Evolutionary conservation across 2,329 filamentous ascomycete genomes (phyloP).

Genomic region (Cladosporium sp.): DNA sequence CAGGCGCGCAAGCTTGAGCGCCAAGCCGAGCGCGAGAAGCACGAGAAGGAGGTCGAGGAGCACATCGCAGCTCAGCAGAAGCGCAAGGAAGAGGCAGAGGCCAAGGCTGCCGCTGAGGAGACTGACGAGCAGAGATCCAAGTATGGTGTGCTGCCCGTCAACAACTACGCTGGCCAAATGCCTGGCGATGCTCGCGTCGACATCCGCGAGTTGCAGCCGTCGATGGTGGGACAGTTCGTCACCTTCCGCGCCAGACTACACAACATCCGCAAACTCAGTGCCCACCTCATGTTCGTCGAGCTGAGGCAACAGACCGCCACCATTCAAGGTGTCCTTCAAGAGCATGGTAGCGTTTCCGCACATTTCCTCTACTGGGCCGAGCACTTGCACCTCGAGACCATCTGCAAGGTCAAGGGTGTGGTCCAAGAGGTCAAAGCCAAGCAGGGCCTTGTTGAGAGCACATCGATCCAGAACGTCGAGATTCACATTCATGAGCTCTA

Average conservation of each 20-base stretch:
- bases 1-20: slow-evolving; percentile 52
- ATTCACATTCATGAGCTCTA: slow-evolving; percentile 68
- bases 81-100: slow-evolving; percentile 50
- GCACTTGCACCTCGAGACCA: slow-evolving; percentile 73
- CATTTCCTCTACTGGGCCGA: slow-evolving; percentile 87
- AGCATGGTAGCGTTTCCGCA: slow-evolving; percentile 62
- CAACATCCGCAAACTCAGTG: slow-evolving; percentile 77
- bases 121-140: slow-evolving; percentile 59
- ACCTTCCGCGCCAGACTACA: slow-evolving; percentile 72
- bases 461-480: slow-evolving; percentile 74
- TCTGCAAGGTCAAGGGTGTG: slow-evolving; percentile 73
- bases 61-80: slow-evolving; percentile 47
- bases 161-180: slow-evolving; percentile 57
- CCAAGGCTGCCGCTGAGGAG: slow-evolving; percentile 53
- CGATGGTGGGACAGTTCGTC: slow-evolving; percentile 60
- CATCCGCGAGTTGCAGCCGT: slow-evolving; percentile 53
- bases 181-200: slow-evolving; percentile 49
- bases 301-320: slow-evolving; percentile 82
- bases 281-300: slow-evolving; percentile 79
- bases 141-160: slow-evolving; percentile 59
- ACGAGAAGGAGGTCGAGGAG: slow-evolving; percentile 46
- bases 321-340: slow-evolving; percentile 77
- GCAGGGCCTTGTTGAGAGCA: slow-evolving; percentile 69
- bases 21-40: slow-evolving; percentile 47
- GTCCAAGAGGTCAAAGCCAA: slow-evolving; percentile 69